phyloP scores from a whole-genome alignment of 2,329 filamentous ascomycete species.

The Penicillium sp. region DNA sequence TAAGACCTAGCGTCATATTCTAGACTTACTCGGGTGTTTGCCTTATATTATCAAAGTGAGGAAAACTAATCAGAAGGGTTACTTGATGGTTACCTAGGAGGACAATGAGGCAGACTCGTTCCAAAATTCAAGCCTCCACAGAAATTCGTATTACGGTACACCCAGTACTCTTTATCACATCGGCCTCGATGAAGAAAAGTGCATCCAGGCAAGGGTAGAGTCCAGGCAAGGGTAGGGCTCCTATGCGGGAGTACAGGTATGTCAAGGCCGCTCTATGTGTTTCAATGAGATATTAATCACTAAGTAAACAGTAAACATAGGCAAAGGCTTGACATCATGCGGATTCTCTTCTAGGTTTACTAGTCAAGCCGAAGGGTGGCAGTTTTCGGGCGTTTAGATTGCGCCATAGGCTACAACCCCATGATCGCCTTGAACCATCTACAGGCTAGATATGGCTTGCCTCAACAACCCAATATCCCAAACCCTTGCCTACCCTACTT shows the following conservation, averaged over 20 bases:
- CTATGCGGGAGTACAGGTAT: background rate
- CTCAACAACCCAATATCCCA: background rate
- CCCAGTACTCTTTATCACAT: background rate
- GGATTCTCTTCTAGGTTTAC: background rate
- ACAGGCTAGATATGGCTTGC: background rate
- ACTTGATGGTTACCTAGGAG: background rate
- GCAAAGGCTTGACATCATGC: background rate
- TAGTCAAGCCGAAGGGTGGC: background rate
- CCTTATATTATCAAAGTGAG: background rate
- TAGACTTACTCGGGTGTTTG: background rate
- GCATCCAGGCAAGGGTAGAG: background rate
- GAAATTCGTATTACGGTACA: too few relatives aligned
- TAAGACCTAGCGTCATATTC: background rate
- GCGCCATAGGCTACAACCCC: background rate
- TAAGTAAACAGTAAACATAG: background rate
- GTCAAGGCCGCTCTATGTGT: background rate
- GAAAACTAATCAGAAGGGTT: background rate
- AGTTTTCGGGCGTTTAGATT: background rate
- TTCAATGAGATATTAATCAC: background rate
- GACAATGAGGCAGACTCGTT: background rate
- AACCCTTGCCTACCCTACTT: background rate
- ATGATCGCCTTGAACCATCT: slow-evolving; percentile 1
- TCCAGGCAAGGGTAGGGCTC: too few relatives aligned
- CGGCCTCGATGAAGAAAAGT: background rate
- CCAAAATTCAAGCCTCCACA: background rate